Conservation (phyloP, 768 basidiomycete genomes). For the Serendipita sp. region DNA sequence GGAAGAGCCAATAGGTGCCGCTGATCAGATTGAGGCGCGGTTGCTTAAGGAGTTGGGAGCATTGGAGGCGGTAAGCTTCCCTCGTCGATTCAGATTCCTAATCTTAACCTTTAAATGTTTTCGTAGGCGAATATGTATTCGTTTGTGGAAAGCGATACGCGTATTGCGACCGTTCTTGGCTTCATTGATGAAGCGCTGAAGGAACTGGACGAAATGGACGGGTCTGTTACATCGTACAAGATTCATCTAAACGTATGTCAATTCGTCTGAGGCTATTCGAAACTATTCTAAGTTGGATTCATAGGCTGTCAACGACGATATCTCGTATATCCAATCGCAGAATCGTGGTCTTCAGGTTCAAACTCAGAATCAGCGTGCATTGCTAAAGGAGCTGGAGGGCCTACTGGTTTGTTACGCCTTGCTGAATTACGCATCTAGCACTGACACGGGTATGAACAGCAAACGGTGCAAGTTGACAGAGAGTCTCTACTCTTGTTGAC, state of each 20-base stretch:
- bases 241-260: constrained; percentile 80
- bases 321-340: constrained; percentile 88
- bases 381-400: constrained; percentile 75
- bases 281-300: not conserved
- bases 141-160: constrained; percentile 90
- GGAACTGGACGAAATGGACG: constrained; percentile 84
- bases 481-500: constrained; percentile 60
- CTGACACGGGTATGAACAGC: constrained; percentile 28
- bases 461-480: constrained; percentile 86
- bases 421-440: not conserved
- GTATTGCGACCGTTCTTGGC: constrained; percentile 70
- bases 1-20: constrained; percentile 29
- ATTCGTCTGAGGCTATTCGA: not conserved
- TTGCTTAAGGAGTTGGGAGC: constrained; percentile 82
- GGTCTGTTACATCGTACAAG: constrained; percentile 81
- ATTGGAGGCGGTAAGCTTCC: constrained; percentile 82
- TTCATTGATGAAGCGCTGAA: constrained; percentile 77
- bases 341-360: constrained; percentile 95
- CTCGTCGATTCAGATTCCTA: constrained; percentile 11
- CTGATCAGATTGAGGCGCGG: constrained; percentile 83
- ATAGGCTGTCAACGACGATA: constrained; percentile 90
- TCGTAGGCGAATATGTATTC: constrained; percentile 89
- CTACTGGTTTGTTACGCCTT: constrained; percentile 43
- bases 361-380: constrained; percentile 81
- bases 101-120: too few species aligned